A percentile compares a stretch with the other conserved stretches of the same genome.
These are phyloP conservation scores for Boletus semigastroideus DNA, from an alignment of 1,284 basidiomycete genomes.

Conservation along the genomic window DNA sequence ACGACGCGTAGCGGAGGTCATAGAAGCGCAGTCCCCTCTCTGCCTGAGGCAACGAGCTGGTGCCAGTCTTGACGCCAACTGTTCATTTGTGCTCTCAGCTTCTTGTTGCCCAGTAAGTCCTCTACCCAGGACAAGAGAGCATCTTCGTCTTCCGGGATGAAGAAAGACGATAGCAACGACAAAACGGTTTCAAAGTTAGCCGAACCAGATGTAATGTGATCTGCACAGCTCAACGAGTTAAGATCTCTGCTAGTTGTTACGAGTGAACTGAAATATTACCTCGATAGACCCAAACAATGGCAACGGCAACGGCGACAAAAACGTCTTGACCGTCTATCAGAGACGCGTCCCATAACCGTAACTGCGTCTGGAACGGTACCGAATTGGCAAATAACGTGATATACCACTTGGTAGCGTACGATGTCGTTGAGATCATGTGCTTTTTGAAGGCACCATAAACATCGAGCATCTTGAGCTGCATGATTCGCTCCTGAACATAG, in stretches of 20 bases:
- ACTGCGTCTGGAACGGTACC: constrained; percentile 94
- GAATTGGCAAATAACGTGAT: constrained; percentile 96
- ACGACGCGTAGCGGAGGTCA: constrained; percentile 34
- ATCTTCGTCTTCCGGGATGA: constrained; percentile 88
- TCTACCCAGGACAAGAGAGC: constrained; percentile 78
- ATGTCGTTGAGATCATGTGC: constrained; percentile 88
- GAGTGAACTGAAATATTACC: constrained; percentile 44
- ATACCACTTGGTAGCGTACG: constrained; percentile 99
- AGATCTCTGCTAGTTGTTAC: constrained; percentile 1
- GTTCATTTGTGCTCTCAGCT: constrained; percentile 66
- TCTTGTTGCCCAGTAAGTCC: constrained; percentile 68
- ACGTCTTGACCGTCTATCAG: constrained; percentile 89
- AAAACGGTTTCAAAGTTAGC: constrained; percentile 93
- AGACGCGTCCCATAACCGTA: constrained; percentile 94
- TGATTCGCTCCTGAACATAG: constrained; percentile 89
- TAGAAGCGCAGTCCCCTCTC: constrained; percentile 63
- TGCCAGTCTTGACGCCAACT: constrained; percentile 76
- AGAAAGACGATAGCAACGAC: constrained; percentile 87
- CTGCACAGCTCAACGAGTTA: constrained; percentile 42
- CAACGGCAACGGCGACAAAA: constrained; percentile 81
- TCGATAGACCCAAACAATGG: constrained; percentile 87
- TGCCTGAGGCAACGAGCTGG: constrained; percentile 62
- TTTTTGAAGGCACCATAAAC: constrained; percentile 85
- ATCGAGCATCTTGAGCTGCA: constrained; percentile 82
- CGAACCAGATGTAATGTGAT: constrained; percentile 69